Evolutionary conservation across 1,139 yeast species (phyloP).

Genomic region (Suhomyces choctaworum): DNA sequence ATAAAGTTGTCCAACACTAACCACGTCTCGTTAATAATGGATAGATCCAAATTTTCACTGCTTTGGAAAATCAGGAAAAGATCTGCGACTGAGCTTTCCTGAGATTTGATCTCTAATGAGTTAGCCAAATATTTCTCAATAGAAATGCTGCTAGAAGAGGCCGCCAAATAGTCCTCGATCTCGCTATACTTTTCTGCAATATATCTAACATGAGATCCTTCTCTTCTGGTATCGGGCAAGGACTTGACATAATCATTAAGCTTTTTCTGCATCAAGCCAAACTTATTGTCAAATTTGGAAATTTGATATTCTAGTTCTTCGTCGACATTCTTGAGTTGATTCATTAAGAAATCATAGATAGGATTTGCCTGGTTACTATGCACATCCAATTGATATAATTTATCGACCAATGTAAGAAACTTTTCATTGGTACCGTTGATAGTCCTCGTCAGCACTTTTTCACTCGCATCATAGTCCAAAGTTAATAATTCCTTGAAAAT

Average conservation of each 20-base stretch:
- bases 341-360: slow-evolving; percentile 53
- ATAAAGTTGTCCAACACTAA: slow-evolving; percentile 41
- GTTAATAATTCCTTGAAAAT: slow-evolving; percentile 60
- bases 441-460: slow-evolving; percentile 1
- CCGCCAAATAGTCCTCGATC: slow-evolving; percentile 36
- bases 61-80: slow-evolving; percentile 39
- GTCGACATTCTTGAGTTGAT: slow-evolving; percentile 37
- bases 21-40: slow-evolving; percentile 50
- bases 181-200: slow-evolving; percentile 49
- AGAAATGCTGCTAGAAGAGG: slow-evolving; percentile 24
- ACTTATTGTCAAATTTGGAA: slow-evolving; percentile 30
- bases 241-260: slow-evolving; percentile 39
- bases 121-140: slow-evolving; percentile 16
- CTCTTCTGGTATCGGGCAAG: slow-evolving; percentile 31
- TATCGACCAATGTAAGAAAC: slow-evolving; percentile 57
- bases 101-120: slow-evolving; percentile 11
- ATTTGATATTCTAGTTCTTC: slow-evolving; percentile 40
- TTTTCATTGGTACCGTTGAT: slow-evolving; percentile 19
- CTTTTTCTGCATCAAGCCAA: slow-evolving; percentile 45
- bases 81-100: slow-evolving; percentile 29
- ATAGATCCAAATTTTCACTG: slow-evolving; percentile 44
- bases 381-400: slow-evolving; percentile 37
- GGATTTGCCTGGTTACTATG: slow-evolving; percentile 65
- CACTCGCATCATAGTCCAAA: slow-evolving; percentile 37
- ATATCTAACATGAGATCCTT: slow-evolving; percentile 49